A percentile compares a stretch with the other conserved stretches of the same genome.
Conservation (phyloP, 768 basidiomycete species). For the Galerina marginata region DNA sequence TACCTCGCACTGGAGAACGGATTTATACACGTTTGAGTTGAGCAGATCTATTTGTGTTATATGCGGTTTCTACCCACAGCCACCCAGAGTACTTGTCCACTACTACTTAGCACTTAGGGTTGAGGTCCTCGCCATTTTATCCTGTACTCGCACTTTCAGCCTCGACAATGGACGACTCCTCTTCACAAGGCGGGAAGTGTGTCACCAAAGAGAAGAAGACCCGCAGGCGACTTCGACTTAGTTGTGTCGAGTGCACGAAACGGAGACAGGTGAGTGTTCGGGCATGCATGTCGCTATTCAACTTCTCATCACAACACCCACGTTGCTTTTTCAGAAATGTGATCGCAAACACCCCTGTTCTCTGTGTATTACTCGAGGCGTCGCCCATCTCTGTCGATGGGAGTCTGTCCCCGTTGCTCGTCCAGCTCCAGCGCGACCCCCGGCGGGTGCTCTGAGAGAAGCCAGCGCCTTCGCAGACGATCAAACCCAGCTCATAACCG, state of each 20-base stretch:
- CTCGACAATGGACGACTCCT: constrained; percentile 18
- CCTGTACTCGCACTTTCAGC: not conserved
- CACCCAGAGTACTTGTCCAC: not conserved
- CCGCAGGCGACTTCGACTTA: constrained; percentile 51
- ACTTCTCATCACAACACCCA: not conserved
- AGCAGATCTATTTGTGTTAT: not conserved
- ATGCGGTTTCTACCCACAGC: not conserved
- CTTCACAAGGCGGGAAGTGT: constrained; percentile 14
- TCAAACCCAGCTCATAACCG: constrained; percentile 21
- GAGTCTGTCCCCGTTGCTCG: constrained; percentile 48
- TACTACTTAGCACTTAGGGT: no score
- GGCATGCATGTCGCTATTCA: constrained; percentile 2
- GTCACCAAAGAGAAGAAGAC: constrained; percentile 52
- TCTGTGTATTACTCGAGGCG: constrained; percentile 43
- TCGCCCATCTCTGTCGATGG: constrained; percentile 52
- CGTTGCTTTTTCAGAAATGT: constrained; percentile 47
- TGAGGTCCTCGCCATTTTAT: constrained; percentile 1
- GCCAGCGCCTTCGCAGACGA: constrained; percentile 11
- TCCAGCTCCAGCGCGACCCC: constrained; percentile 46
- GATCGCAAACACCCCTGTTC: constrained; percentile 51
- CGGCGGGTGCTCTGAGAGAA: constrained; percentile 27
- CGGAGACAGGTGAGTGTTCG: constrained; percentile 50
- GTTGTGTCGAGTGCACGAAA: constrained; percentile 63
- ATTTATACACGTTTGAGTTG: constrained; percentile 1
- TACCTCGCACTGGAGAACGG: not conserved